phyloP scores from a whole-genome alignment of 805 yeast genomes.

The Myxozyma mucilagina region DNA sequence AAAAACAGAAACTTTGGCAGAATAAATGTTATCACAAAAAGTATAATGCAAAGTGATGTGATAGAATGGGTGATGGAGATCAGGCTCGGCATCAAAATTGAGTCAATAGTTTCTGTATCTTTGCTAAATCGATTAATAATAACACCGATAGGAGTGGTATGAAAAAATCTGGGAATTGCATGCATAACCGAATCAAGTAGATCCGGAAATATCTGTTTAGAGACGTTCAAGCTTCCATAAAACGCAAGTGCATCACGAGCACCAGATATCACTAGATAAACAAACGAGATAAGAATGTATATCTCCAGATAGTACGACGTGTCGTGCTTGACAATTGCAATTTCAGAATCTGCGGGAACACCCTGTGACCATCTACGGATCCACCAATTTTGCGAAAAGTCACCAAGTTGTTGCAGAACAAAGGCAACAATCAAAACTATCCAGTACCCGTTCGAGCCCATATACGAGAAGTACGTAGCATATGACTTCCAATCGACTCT shows the following conservation, averaged over 20 bases:
- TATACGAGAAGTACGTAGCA: neutral
- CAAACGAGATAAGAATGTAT: constrained; percentile 57
- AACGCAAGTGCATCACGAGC: constrained; percentile 4
- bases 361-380: constrained; percentile 10
- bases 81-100: constrained; percentile 70
- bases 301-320: neutral
- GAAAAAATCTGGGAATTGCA: constrained; percentile 85
- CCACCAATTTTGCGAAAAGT: constrained; percentile 9
- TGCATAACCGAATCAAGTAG: constrained; percentile 66
- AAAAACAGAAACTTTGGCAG: constrained; percentile 81
- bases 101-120: constrained; percentile 91
- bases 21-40: constrained; percentile 68
- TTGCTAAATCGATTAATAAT: constrained; percentile 94
- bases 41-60: constrained; percentile 56
- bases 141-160: constrained; percentile 91
- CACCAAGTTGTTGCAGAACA: neutral
- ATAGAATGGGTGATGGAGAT: neutral
- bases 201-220: constrained; percentile 65
- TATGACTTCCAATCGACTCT: neutral
- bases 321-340: neutral
- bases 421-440: neutral
- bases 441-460: constrained; percentile 7
- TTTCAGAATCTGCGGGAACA: neutral
- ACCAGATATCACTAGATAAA: constrained; percentile 42
- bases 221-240: constrained; percentile 61